These are phyloP conservation scores for Colletotrichum musae DNA, from an alignment of 2,329 filamentous ascomycete species.

Conservation along the genomic window DNA sequence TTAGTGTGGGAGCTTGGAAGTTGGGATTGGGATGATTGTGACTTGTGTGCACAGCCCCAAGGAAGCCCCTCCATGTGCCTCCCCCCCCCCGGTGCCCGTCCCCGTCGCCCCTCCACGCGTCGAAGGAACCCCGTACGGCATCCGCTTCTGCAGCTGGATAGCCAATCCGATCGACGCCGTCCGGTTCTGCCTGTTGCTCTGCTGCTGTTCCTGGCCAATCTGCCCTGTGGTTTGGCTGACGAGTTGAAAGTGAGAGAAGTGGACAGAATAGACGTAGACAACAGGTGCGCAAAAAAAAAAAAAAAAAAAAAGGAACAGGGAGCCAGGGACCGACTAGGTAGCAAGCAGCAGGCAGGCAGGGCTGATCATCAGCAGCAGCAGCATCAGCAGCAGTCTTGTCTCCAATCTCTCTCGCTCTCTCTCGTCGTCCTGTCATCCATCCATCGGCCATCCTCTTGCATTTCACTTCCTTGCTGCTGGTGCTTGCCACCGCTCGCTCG, in stretches of 20 bases:
- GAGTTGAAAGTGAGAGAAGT: slow-evolving; percentile 28
- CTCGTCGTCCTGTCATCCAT: slow-evolving; percentile 23
- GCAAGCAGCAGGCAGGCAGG: slow-evolving; percentile 18
- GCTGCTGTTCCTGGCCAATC: slow-evolving; percentile 13
- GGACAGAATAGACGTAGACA: slow-evolving; percentile 23
- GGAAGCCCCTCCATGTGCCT: slow-evolving; percentile 35
- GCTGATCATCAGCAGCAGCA: slow-evolving; percentile 14
- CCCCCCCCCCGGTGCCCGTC: slow-evolving; percentile 6
- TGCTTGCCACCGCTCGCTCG: slow-evolving; percentile 15
- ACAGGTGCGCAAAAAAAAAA: slow-evolving; percentile 33
- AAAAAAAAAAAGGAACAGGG: slow-evolving; percentile 17
- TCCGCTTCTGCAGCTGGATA: slow-evolving; percentile 37
- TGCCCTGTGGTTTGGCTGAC: slow-evolving; percentile 32
- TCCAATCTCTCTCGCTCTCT: slow-evolving; percentile 14
- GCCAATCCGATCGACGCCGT: slow-evolving; percentile 27
- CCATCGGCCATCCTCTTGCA: slow-evolving; percentile 31
- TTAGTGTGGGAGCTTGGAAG: slow-evolving; percentile 13
- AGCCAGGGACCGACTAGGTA: background rate
- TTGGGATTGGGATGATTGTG: slow-evolving; percentile 12
- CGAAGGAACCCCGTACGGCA: slow-evolving; percentile 35
- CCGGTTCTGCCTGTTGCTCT: slow-evolving; percentile 37
- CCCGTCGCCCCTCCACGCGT: background rate
- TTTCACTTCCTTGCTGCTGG: slow-evolving; percentile 21
- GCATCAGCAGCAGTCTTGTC: slow-evolving; percentile 2
- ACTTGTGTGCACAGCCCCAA: slow-evolving; percentile 38